Conservation (phyloP, 1,139 yeast genomes). For the Taphrina deformans region DNA sequence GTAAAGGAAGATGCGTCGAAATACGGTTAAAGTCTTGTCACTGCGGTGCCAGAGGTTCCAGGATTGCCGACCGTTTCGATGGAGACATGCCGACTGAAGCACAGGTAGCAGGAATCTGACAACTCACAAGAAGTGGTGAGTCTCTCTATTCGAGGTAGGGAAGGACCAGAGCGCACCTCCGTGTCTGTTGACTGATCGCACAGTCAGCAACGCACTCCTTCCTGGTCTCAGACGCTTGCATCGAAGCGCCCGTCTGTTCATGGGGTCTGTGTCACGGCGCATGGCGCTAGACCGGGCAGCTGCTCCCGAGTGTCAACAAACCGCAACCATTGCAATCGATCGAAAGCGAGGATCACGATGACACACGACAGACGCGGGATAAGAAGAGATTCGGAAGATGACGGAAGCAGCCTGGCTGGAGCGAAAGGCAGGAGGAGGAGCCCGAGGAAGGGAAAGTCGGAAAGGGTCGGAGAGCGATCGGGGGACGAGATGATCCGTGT, state of each 20-base stretch:
- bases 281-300: background rate
- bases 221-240: too few species aligned
- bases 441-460: too few species aligned
- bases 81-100: background rate
- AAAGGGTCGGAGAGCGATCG: too few species aligned
- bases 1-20: too few species aligned
- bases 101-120: too few species aligned
- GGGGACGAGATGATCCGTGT: background rate
- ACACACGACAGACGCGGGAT: conserved; percentile 2
- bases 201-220: too few species aligned
- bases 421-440: too few species aligned
- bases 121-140: too few species aligned
- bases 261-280: background rate
- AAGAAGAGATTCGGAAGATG: background rate
- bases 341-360: background rate
- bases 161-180: background rate
- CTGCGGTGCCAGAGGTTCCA: too few species aligned
- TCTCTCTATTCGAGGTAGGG: too few species aligned
- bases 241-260: background rate
- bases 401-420: too few species aligned
- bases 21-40: too few species aligned
- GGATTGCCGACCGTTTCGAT: background rate
- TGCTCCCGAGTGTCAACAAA: background rate
- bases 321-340: background rate
- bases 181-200: background rate